Conservation (phyloP, 345 rosid genomes). For the sweet orange (Citrus sinensis) region DNA sequence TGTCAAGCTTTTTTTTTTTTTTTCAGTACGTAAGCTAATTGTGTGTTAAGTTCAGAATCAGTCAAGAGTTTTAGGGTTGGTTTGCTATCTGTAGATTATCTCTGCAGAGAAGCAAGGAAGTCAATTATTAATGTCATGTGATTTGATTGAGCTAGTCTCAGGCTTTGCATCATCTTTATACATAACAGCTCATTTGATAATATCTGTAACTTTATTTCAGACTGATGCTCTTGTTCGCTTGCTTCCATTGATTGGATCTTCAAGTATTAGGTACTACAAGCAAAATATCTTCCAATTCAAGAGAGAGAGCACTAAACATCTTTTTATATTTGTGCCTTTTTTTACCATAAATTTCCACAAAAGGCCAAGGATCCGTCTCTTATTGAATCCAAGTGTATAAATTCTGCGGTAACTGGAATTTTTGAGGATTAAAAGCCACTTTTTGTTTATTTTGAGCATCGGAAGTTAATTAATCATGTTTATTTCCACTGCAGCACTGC, state of each 20-base stretch:
- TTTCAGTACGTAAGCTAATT: neutral
- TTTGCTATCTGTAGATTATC: neutral
- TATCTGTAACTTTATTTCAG: conserved; percentile 33
- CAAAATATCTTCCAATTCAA: neutral
- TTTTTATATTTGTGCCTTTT: neutral
- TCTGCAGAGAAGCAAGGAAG: neutral
- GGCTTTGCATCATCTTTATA: neutral
- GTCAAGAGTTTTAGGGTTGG: neutral
- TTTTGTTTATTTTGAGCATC: neutral
- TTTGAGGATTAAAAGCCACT: neutral
- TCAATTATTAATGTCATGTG: conserved; percentile 3
- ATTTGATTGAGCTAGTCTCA: conserved; percentile 1
- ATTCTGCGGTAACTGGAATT: neutral
- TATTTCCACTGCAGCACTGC: conserved; percentile 57
- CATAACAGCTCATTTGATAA: neutral
- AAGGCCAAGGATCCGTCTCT: neutral
- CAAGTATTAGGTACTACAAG: conserved; percentile 47
- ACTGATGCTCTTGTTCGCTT: conserved; percentile 62
- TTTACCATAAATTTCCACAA: neutral
- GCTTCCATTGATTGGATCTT: conserved; percentile 75
- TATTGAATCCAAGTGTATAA: neutral
- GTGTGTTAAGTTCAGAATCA: neutral
- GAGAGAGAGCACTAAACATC: too few relatives aligned
- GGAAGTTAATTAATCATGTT: conserved; percentile 4
- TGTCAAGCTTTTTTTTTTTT: neutral